Evolutionary conservation across 2,329 filamentous ascomycete species (phyloP).

Genomic region (Botrytis fabae): DNA sequence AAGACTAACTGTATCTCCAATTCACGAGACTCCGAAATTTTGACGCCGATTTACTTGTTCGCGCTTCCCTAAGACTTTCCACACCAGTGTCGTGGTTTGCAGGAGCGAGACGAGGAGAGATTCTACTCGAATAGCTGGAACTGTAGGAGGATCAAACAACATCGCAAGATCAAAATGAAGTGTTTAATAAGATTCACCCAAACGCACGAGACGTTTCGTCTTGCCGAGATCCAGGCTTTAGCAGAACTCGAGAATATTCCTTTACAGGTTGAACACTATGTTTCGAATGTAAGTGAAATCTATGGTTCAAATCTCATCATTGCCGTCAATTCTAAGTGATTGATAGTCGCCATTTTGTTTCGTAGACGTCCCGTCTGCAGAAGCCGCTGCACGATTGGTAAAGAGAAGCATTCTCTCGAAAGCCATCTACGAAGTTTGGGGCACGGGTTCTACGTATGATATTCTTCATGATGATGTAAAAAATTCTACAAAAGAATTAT

Average conservation of each 20-base stretch:
- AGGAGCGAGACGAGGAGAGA: not conserved
- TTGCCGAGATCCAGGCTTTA: constrained; percentile 79
- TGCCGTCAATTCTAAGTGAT: constrained; percentile 25
- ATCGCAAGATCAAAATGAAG: constrained; percentile 53
- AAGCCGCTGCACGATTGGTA: constrained; percentile 66
- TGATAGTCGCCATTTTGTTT: constrained; percentile 82
- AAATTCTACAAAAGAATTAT: constrained; percentile 59
- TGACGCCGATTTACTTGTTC: not conserved
- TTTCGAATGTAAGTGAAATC: constrained; percentile 61
- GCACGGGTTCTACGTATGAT: constrained; percentile 64
- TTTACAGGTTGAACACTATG: constrained; percentile 74
- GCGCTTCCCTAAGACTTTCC: constrained; percentile 3
- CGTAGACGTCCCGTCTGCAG: constrained; percentile 64
- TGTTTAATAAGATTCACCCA: constrained; percentile 91
- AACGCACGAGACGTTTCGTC: constrained; percentile 85
- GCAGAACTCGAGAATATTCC: constrained; percentile 67
- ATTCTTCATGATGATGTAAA: constrained; percentile 67
- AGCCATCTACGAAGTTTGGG: constrained; percentile 89
- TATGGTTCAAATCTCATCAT: constrained; percentile 24
- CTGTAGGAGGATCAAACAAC: not conserved
- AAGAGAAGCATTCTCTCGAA: constrained; percentile 78
- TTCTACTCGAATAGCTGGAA: not conserved
- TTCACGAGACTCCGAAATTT: not conserved
- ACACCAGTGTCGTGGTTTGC: constrained; percentile 11
- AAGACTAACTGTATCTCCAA: not conserved